phyloP scores from a whole-genome alignment of 2,329 filamentous ascomycete genomes.

The Alternaria arborescens region DNA sequence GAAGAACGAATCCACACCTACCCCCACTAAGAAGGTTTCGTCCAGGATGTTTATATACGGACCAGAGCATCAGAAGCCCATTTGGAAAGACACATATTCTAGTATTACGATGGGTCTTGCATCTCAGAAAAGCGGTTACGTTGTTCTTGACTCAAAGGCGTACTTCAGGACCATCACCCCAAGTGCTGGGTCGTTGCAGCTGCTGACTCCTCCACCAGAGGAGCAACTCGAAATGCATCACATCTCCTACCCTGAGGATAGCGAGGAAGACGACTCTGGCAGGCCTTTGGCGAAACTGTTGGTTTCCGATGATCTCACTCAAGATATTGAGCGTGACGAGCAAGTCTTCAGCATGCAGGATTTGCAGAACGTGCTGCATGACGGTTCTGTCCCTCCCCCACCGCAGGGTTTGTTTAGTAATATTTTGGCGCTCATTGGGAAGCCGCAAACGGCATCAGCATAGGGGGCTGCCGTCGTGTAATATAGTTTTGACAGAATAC shows the following conservation, averaged over 20 bases:
- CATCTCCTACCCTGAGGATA: slow-evolving; percentile 17
- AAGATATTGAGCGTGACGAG: slow-evolving; percentile 22
- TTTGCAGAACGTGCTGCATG: slow-evolving; percentile 29
- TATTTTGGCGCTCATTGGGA: slow-evolving; percentile 27
- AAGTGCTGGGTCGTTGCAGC: slow-evolving; percentile 34
- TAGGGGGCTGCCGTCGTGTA: slow-evolving; percentile 10
- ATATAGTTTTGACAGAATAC: slow-evolving; percentile 3
- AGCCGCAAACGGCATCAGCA: slow-evolving; percentile 19
- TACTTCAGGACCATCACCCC: slow-evolving; percentile 66
- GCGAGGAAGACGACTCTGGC: slow-evolving; percentile 16
- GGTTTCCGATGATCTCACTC: slow-evolving; percentile 18
- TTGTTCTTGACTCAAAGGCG: slow-evolving; percentile 78
- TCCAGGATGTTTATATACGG: slow-evolving; percentile 72
- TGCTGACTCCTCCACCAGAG: slow-evolving; percentile 44
- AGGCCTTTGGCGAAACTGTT: slow-evolving; percentile 6
- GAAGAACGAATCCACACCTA: slow-evolving; percentile 39
- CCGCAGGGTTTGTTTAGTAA: slow-evolving; percentile 27
- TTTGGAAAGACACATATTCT: slow-evolving; percentile 65
- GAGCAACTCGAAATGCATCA: slow-evolving; percentile 42
- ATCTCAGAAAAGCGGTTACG: slow-evolving; percentile 71
- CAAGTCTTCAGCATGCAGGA: slow-evolving; percentile 26
- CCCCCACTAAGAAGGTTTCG: slow-evolving; percentile 47
- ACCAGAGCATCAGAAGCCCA: slow-evolving; percentile 65
- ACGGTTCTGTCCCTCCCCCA: slow-evolving; percentile 24
- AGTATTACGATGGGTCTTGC: slow-evolving; percentile 72